Percentiles rank a stretch among this genome's conserved stretches.
Conservation (phyloP, 140 eudicot genomes). For the Anethum foeniculum region DNA sequence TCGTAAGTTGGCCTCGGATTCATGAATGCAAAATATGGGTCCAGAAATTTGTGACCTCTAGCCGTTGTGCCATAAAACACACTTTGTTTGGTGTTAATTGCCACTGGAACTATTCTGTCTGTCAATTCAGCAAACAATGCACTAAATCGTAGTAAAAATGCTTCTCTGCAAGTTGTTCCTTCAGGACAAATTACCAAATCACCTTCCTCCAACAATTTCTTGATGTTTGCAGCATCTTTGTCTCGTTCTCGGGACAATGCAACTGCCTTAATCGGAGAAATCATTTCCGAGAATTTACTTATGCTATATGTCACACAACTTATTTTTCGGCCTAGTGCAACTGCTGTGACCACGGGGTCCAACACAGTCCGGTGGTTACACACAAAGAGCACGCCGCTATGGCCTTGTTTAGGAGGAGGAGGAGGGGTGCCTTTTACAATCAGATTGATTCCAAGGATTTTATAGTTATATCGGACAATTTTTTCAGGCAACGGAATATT, state of each 20-base stretch:
- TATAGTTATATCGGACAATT: conserved; percentile 29
- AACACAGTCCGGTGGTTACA: conserved; percentile 54
- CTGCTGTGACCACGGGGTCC: conserved; percentile 42
- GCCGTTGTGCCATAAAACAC: conserved; percentile 45
- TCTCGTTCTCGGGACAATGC: conserved; percentile 43
- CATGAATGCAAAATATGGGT: conserved; percentile 49
- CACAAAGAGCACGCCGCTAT: conserved; percentile 44
- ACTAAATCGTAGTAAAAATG: conserved; percentile 44
- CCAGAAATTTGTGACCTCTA: conserved; percentile 38
- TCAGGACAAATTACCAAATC: conserved; percentile 54
- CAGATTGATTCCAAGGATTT: conserved; percentile 35
- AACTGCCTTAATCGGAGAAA: conserved; percentile 45
- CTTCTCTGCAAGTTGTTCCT: conserved; percentile 59
- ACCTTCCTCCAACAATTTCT: conserved; percentile 38
- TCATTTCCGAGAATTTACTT: conserved; percentile 37
- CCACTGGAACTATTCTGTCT: conserved; percentile 53
- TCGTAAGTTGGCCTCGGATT: conserved; percentile 7
- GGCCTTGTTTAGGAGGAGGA: conserved; percentile 31
- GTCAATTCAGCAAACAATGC: conserved; percentile 50
- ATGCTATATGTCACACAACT: conserved; percentile 49
- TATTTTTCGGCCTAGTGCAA: conserved; percentile 48
- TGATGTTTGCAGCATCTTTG: conserved; percentile 38
- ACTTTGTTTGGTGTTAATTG: conserved; percentile 36
- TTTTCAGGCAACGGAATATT: conserved; percentile 32
- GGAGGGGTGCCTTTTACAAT: conserved; percentile 51